These are phyloP conservation scores for Leishmania mexicana DNA, from an alignment of 208 protist species.

Conservation along the genomic window DNA sequence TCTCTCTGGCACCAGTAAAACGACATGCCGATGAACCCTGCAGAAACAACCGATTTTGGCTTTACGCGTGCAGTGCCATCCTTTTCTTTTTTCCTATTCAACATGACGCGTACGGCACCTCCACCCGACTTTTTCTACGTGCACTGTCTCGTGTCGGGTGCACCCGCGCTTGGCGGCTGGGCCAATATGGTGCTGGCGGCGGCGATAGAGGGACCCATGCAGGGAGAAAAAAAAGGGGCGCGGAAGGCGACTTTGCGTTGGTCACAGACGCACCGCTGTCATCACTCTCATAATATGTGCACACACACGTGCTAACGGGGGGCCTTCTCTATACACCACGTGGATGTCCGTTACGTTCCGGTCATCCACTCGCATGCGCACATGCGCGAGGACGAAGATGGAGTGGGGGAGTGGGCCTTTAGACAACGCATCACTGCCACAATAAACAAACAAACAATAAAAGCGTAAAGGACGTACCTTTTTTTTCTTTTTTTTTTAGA, in stretches of 20 bases:
- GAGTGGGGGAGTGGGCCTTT: not conserved
- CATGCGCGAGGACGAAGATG: not conserved
- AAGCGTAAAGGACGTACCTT: slow-evolving; percentile 6
- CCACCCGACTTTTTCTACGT: not conserved
- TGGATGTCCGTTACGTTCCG: not conserved
- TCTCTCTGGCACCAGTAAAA: not conserved
- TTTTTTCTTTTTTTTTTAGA: no score
- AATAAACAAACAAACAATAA: slow-evolving; percentile 6
- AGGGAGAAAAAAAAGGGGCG: not conserved
- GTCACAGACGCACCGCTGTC: not conserved
- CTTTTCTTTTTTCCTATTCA: not conserved
- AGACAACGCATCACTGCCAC: not conserved
- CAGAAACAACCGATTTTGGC: not conserved
- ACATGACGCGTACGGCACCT: not conserved
- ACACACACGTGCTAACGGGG: not conserved
- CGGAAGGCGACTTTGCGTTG: not conserved
- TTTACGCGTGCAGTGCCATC: not conserved
- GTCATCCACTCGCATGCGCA: not conserved
- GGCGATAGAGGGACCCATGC: not conserved
- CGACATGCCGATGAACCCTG: not conserved
- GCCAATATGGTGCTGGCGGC: not conserved
- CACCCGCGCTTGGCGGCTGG: not conserved
- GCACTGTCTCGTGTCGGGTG: not conserved
- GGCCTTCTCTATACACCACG: not conserved
- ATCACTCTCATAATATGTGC: not conserved